Evolutionary conservation across 257 asterid genomes (phyloP).

Genomic region (Solanum tarapatanum): DNA sequence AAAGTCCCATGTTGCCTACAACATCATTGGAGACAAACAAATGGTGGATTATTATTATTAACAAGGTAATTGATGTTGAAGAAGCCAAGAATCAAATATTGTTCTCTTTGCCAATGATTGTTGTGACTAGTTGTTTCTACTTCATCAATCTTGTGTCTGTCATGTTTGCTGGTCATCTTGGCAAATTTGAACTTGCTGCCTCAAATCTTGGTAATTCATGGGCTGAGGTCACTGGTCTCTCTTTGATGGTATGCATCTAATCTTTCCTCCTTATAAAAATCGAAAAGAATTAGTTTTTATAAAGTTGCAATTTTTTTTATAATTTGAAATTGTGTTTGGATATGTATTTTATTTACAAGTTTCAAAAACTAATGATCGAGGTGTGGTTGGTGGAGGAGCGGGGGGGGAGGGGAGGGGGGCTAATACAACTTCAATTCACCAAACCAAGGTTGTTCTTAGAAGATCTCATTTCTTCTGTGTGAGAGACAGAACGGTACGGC

Average conservation of each 20-base stretch:
- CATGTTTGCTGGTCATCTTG: background rate
- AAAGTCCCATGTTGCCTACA: background rate
- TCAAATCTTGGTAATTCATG: background rate
- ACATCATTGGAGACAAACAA: background rate
- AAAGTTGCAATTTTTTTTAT: background rate
- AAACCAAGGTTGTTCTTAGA: background rate
- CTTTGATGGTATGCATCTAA: background rate
- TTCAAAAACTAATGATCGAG: background rate
- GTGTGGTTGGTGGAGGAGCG: background rate
- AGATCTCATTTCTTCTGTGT: rapidly evolving
- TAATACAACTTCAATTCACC: background rate
- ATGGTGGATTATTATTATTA: background rate
- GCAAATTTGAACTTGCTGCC: background rate
- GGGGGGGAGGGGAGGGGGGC: too few species aligned
- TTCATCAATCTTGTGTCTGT: background rate
- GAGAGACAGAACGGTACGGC: background rate
- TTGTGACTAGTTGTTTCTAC: background rate
- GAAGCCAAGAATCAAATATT: background rate
- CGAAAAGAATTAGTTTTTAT: too few species aligned
- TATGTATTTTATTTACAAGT: background rate
- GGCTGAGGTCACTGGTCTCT: background rate
- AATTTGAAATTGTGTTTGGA: background rate
- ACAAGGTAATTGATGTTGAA: background rate
- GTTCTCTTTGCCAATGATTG: background rate
- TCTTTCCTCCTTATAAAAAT: background rate